Evolutionary conservation across 139 green algal genomes (phyloP).

Genomic region (Asterochloris sp.): DNA sequence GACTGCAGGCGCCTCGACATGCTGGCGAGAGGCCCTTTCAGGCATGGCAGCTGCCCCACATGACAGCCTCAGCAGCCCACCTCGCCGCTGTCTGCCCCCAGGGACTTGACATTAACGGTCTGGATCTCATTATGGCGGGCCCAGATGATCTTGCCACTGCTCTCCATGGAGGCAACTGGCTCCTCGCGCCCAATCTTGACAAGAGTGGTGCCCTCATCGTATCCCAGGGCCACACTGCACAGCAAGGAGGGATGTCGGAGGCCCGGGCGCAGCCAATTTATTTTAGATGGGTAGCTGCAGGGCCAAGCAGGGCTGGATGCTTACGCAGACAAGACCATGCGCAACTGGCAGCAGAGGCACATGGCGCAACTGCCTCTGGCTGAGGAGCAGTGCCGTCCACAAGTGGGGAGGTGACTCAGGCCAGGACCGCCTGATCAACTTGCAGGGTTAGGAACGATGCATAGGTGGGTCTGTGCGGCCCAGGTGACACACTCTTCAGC

Average conservation of each 20-base stretch:
- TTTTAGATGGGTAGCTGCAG: neutral
- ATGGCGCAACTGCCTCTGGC: no score
- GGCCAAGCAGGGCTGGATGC: no score
- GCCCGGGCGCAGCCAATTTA: neutral
- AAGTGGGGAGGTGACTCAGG: no score
- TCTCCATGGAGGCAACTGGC: slow-evolving; percentile 97
- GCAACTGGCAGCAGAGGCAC: no score
- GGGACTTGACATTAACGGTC: slow-evolving; percentile 82
- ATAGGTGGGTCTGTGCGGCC: no score
- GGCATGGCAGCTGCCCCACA: neutral
- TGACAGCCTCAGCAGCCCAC: slow-evolving; percentile 1
- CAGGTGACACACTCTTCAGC: no score
- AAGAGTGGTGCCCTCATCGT: slow-evolving; percentile 93
- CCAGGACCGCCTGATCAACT: no score
- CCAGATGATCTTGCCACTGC: slow-evolving; percentile 94
- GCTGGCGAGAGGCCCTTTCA: no score
- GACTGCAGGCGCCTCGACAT: no score
- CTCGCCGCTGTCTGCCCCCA: slow-evolving; percentile 67
- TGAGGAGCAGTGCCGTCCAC: no score
- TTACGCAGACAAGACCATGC: neutral
- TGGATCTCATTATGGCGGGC: slow-evolving; percentile 91
- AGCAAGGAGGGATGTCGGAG: neutral
- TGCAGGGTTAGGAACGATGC: no score
- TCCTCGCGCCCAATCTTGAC: slow-evolving; percentile 95
- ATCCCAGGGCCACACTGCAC: slow-evolving; percentile 77